Percentiles rank a stretch among this genome's conserved stretches.
Conservation (phyloP, 805 yeast species). For the Ogataea methylovora region DNA sequence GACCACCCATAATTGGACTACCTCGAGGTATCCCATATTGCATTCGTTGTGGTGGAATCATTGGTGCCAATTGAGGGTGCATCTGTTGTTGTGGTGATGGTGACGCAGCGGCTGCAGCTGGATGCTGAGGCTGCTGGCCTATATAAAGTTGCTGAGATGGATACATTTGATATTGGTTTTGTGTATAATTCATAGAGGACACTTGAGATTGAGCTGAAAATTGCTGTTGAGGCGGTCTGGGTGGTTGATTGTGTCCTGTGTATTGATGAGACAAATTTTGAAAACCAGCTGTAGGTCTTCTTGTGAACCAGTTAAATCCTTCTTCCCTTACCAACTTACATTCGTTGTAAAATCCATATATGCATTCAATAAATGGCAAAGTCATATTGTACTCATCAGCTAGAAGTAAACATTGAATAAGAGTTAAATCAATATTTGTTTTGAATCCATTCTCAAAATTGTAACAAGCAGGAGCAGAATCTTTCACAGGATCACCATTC, state of each 20-base stretch:
- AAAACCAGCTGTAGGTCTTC: neutral
- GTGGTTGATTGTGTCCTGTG: neutral
- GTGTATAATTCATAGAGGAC: conserved; percentile 1
- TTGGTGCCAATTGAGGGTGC: neutral
- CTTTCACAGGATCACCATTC: conserved; percentile 4
- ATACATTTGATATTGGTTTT: neutral
- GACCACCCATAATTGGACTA: no score
- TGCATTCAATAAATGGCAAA: conserved; percentile 15
- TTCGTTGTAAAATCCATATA: conserved; percentile 15
- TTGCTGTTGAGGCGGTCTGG: neutral
- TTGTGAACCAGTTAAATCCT: conserved; percentile 14
- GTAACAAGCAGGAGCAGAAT: conserved; percentile 12
- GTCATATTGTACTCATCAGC: conserved; percentile 7
- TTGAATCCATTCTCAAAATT: conserved; percentile 12
- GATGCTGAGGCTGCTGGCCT: conserved; percentile 2
- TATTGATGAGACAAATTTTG: neutral
- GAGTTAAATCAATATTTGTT: conserved; percentile 11
- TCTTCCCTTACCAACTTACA: conserved; percentile 9
- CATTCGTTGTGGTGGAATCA: neutral
- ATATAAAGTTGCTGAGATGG: neutral
- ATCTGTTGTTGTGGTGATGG: neutral
- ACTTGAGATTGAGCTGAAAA: no score
- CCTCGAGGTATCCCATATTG: no score
- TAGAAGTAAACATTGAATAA: conserved; percentile 12
- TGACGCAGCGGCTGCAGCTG: conserved; percentile 1